Evolutionary conservation across 805 yeast genomes (phyloP).

Genomic region (Kuraishia borneana): DNA sequence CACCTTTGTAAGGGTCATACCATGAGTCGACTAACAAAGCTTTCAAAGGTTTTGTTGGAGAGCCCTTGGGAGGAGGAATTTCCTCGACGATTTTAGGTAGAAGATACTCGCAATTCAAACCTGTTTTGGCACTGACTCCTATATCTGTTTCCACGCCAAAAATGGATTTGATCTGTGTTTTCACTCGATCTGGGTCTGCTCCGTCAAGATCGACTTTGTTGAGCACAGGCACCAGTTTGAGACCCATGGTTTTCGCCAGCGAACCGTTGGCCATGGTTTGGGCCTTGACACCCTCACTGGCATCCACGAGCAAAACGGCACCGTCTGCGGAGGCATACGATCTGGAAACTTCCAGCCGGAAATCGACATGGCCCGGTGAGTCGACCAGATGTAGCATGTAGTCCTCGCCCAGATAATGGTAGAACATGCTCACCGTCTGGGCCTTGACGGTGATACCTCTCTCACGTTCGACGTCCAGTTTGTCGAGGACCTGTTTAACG

Average conservation of each 20-base stretch:
- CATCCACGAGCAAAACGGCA: slow-evolving; percentile 82
- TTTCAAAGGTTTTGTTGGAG: slow-evolving; percentile 38
- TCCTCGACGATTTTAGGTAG: slow-evolving; percentile 73
- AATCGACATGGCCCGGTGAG: slow-evolving; percentile 97
- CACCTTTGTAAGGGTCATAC: slow-evolving; percentile 92
- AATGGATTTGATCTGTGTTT: slow-evolving; percentile 74
- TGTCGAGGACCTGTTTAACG: slow-evolving; percentile 81
- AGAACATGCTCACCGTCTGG: slow-evolving; percentile 92
- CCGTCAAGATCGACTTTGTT: slow-evolving; percentile 86
- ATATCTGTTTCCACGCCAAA: slow-evolving; percentile 72
- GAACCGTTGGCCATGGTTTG: slow-evolving; percentile 97
- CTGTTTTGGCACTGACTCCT: slow-evolving; percentile 88
- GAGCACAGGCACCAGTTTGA: slow-evolving; percentile 77
- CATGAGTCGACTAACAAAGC: slow-evolving; percentile 92
- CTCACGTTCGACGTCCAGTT: slow-evolving; percentile 88
- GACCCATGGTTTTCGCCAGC: slow-evolving; percentile 76
- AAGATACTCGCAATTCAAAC: slow-evolving; percentile 65
- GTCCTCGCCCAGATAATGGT: slow-evolving; percentile 54
- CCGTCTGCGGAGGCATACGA: slow-evolving; percentile 97
- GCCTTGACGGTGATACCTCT: slow-evolving; percentile 96
- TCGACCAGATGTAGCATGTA: slow-evolving; percentile 85
- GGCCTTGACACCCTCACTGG: slow-evolving; percentile 94
- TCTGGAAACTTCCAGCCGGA: slow-evolving; percentile 84
- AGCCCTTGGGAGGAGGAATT: slow-evolving; percentile 72
- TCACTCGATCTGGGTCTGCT: slow-evolving; percentile 73